phyloP scores from a whole-genome alignment of 805 yeast species.

The Zygosaccharomyces lentus region DNA sequence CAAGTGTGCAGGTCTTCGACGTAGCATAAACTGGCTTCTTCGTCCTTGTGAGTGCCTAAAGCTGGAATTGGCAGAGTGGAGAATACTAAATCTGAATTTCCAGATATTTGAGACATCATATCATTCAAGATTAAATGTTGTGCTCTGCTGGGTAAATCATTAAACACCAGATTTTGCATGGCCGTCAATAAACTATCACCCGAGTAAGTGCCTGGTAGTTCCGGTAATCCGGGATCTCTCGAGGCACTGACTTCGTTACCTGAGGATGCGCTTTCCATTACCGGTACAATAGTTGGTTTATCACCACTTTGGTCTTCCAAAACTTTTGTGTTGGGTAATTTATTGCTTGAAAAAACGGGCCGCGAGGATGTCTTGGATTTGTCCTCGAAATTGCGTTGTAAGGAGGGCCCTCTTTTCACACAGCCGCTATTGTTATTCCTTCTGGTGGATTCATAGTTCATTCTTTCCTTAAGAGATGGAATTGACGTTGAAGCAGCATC shows the following conservation, averaged over 20 bases:
- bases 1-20: slow-evolving; percentile 72
- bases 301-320: slow-evolving; percentile 65
- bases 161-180: slow-evolving; percentile 51
- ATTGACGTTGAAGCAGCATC: slow-evolving; percentile 14
- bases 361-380: slow-evolving; percentile 12
- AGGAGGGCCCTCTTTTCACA: slow-evolving; percentile 1
- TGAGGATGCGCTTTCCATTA: slow-evolving; percentile 30
- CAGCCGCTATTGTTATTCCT: slow-evolving; percentile 9
- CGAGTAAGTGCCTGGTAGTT: slow-evolving; percentile 34
- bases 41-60: slow-evolving; percentile 71
- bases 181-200: slow-evolving; percentile 35
- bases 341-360: slow-evolving; percentile 67
- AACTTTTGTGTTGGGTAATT: slow-evolving; percentile 63
- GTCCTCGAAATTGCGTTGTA: slow-evolving; percentile 8
- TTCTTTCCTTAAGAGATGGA: slow-evolving; percentile 13
- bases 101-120: slow-evolving; percentile 65
- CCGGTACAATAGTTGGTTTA: slow-evolving; percentile 61
- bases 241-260: slow-evolving; percentile 7
- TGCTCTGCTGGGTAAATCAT: slow-evolving; percentile 85
- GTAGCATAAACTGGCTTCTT: slow-evolving; percentile 67
- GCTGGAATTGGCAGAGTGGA: slow-evolving; percentile 89
- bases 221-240: slow-evolving; percentile 20
- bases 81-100: slow-evolving; percentile 65
- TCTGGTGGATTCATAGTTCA: slow-evolving; percentile 12
- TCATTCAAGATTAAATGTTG: slow-evolving; percentile 88